phyloP scores from a whole-genome alignment of 192 early-diverging fungal species.

The Pecoramyces ruminantium region DNA sequence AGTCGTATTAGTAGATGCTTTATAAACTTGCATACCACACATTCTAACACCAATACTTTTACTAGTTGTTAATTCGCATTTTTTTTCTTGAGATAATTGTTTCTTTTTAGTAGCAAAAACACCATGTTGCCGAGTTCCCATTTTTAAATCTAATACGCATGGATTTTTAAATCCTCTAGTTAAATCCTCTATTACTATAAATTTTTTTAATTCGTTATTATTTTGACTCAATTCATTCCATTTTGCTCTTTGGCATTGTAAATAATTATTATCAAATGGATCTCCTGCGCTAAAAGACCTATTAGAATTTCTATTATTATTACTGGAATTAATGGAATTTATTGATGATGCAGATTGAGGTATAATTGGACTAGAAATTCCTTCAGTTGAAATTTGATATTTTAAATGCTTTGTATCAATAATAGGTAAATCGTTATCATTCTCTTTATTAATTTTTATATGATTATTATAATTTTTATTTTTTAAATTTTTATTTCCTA shows the following conservation, averaged over 20 bases:
- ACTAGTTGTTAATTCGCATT: conserved; percentile 85
- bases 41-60: conserved; percentile 81
- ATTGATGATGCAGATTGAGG: neutral
- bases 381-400: neutral
- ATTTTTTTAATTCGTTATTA: neutral
- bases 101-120: conserved; percentile 71
- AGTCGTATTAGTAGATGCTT: conserved; percentile 47
- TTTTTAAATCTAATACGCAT: conserved; percentile 94
- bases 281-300: neutral
- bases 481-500: no score
- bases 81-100: conserved; percentile 67
- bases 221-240: neutral
- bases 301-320: neutral
- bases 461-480: neutral
- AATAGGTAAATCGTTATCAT: neutral
- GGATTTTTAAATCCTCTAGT: conserved; percentile 53
- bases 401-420: neutral
- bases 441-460: neutral
- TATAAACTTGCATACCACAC: conserved; percentile 97
- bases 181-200: neutral
- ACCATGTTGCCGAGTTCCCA: conserved; percentile 95
- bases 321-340: neutral
- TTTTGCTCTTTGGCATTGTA: neutral
- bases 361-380: neutral
- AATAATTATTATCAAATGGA: neutral